Evolutionary conservation across 441 rosid species (phyloP).

Genomic region (Rhodomyrtus psidioides): DNA sequence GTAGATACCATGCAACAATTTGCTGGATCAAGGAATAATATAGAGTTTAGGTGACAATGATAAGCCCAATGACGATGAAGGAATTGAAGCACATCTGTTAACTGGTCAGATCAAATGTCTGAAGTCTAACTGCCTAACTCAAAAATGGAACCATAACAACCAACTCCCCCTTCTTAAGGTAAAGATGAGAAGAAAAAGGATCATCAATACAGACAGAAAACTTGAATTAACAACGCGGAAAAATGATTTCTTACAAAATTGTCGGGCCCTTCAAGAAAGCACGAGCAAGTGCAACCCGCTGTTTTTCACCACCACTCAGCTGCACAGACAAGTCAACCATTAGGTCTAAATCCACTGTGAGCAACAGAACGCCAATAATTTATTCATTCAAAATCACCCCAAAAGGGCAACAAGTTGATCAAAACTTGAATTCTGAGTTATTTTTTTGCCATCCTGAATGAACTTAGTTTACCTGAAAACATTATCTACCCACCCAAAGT

Average conservation of each 20-base stretch:
- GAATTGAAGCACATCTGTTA: background rate
- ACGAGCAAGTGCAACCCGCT: slow-evolving; percentile 96
- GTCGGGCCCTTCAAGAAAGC: slow-evolving; percentile 87
- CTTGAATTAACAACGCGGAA: background rate
- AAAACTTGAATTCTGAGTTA: background rate
- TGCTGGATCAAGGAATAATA: background rate
- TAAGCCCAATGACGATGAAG: background rate
- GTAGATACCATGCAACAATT: background rate
- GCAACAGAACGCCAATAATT: background rate
- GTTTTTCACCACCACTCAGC: slow-evolving; percentile 99
- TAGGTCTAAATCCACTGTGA: background rate
- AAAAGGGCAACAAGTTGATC: background rate
- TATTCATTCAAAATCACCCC: background rate
- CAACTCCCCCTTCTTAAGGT: background rate
- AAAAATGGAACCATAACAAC: background rate
- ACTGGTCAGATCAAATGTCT: background rate
- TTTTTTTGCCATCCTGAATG: background rate
- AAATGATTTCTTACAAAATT: slow-evolving; percentile 56
- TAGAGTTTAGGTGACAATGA: background rate
- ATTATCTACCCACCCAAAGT: background rate
- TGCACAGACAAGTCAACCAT: slow-evolving; percentile 19
- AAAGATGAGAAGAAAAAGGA: background rate
- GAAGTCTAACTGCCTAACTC: background rate
- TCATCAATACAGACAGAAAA: background rate
- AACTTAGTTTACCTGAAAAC: background rate